These are phyloP conservation scores for Decorospora gaudefroyi DNA, from an alignment of 2,329 filamentous ascomycete genomes.

Conservation along the genomic window DNA sequence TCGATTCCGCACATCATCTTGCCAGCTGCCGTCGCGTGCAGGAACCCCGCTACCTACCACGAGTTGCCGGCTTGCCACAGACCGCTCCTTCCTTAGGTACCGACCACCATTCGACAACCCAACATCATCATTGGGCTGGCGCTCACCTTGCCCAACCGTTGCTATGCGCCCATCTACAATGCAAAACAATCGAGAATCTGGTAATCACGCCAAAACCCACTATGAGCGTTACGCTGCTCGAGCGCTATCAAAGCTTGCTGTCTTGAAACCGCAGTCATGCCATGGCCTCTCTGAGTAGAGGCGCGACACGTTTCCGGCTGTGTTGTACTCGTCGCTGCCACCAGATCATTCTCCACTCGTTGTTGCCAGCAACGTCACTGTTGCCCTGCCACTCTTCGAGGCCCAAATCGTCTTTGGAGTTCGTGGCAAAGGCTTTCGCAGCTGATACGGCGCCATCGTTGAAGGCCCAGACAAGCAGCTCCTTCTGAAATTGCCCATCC, in stretches of 20 bases:
- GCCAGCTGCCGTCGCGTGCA: slow-evolving; percentile 17
- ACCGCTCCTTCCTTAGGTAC: slow-evolving; percentile 19
- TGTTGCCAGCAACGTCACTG: slow-evolving; percentile 50
- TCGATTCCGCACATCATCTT: slow-evolving; percentile 3
- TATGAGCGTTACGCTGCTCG: slow-evolving; percentile 16
- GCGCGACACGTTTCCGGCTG: slow-evolving; percentile 67
- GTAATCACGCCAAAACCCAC: slow-evolving; percentile 24
- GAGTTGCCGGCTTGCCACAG: slow-evolving; percentile 13
- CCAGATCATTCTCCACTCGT: slow-evolving; percentile 65
- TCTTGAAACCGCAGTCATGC: slow-evolving; percentile 8
- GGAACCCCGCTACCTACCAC: slow-evolving; percentile 21
- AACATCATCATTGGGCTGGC: slow-evolving; percentile 21
- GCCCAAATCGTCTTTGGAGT: slow-evolving; percentile 56
- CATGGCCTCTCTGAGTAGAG: slow-evolving; percentile 58
- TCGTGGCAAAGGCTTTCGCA: slow-evolving; percentile 59
- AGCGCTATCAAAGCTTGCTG: slow-evolving; percentile 16
- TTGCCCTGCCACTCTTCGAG: slow-evolving; percentile 60
- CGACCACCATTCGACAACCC: slow-evolving; percentile 3
- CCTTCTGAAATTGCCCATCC: slow-evolving; percentile 62
- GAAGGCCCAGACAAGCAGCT: slow-evolving; percentile 70
- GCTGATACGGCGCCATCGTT: slow-evolving; percentile 56
- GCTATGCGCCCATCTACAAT: slow-evolving; percentile 24
- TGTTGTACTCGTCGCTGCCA: slow-evolving; percentile 63
- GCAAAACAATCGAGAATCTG: slow-evolving; percentile 23
- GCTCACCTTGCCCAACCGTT: slow-evolving; percentile 33